A percentile compares a stretch with the other conserved stretches of the same genome.
Conservation (phyloP, 108 stramenopile species). For the Skeletonema marinoi region DNA sequence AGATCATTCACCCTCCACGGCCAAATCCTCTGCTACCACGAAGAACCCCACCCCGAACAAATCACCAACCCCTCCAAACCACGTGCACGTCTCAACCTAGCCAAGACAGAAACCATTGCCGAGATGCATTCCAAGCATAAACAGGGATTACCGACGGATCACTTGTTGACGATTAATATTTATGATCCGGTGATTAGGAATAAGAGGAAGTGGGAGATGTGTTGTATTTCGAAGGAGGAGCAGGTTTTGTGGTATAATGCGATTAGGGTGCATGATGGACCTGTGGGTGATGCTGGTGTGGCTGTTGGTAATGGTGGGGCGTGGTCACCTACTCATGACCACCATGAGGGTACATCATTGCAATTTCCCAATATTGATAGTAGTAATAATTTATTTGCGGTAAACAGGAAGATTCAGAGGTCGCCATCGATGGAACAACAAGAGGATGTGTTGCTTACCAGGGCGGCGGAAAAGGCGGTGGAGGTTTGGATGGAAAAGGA, state of each 20-base stretch:
- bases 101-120: slow-evolving; percentile 52
- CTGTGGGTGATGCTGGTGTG: background rate
- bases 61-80: slow-evolving; percentile 40
- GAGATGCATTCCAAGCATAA: slow-evolving; percentile 54
- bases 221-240: slow-evolving; percentile 42
- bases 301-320: background rate
- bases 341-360: background rate
- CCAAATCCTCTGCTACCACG: slow-evolving; percentile 55
- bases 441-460: slow-evolving; percentile 39
- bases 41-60: slow-evolving; percentile 37
- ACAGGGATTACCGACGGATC: slow-evolving; percentile 35
- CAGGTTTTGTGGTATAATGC: slow-evolving; percentile 57
- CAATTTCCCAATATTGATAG: background rate
- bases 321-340: background rate
- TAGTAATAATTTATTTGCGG: background rate
- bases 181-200: slow-evolving; percentile 34
- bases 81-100: slow-evolving; percentile 42
- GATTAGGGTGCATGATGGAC: slow-evolving; percentile 49
- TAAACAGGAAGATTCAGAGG: background rate
- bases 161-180: slow-evolving; percentile 50
- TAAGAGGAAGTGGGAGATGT: slow-evolving; percentile 63
- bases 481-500: slow-evolving; percentile 32
- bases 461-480: slow-evolving; percentile 40
- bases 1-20: slow-evolving; percentile 55
- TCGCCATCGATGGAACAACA: background rate